Evolutionary conservation across 2,329 filamentous ascomycete species (phyloP).

Genomic region (Penicillium sp.): DNA sequence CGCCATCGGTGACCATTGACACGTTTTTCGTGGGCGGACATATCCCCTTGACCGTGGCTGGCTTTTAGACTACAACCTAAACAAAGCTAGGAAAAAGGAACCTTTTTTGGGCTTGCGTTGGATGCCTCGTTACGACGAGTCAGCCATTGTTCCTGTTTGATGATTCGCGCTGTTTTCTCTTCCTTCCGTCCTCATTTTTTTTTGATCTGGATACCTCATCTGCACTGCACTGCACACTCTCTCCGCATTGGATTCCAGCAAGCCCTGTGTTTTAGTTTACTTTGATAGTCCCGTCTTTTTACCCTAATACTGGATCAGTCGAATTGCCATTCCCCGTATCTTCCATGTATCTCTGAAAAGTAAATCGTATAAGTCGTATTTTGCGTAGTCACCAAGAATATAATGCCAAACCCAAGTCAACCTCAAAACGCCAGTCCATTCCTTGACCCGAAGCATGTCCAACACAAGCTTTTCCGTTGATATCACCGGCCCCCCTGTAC

Average conservation of each 20-base stretch:
- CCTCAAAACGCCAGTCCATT: neutral
- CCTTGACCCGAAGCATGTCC: neutral
- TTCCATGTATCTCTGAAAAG: neutral
- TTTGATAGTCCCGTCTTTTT: conserved; percentile 7
- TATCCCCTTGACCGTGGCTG: neutral
- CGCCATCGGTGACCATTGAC: neutral
- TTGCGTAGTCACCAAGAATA: neutral
- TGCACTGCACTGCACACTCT: conserved; percentile 19
- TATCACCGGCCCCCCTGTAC: neutral
- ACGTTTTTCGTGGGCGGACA: neutral
- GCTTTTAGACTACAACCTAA: conserved; percentile 1
- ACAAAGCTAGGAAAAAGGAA: neutral
- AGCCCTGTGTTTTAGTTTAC: conserved; percentile 8
- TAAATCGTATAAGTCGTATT: neutral
- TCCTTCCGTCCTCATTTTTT: conserved; percentile 12
- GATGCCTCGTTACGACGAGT: conserved; percentile 1
- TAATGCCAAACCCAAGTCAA: neutral
- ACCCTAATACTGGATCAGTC: conserved; percentile 22
- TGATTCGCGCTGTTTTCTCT: neutral
- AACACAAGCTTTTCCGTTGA: neutral
- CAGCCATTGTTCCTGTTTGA: neutral
- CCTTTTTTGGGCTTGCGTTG: conserved; percentile 2
- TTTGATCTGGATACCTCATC: conserved; percentile 31
- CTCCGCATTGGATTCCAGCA: conserved; percentile 27
- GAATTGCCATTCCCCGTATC: conserved; percentile 9